Base-by-base conservation (phyloP, 2,329 filamentous ascomycete genomes). In the Apiospora malaysiana region DNA sequence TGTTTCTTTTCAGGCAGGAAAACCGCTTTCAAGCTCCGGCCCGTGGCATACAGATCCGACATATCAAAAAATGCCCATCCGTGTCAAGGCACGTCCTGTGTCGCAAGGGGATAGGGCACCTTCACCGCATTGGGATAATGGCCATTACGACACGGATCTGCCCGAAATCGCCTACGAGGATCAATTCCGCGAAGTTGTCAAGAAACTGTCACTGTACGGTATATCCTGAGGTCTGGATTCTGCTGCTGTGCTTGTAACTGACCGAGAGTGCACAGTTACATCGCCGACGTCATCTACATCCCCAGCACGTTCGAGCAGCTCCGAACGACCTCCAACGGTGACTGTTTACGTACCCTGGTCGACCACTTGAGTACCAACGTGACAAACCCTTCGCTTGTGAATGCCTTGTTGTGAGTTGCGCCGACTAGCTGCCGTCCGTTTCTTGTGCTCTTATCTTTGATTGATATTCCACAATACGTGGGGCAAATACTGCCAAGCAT, bases 231-330 rank as follows among this genome's bases (percentile, higher is more conserved):
- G 5, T n/a, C 14, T 18, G 25, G 16, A 32, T 21, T 0, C 25
- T 23, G 37, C 7, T 40, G 37, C 2, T 46, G 40, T 46, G 18
- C n/a, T 27, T 27, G 14, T n/a, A 37, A 56, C 47, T 56, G 45
- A 56, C 67, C 51, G 10, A 12, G 76, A 71, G 4, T 46, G 46
- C 75, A n/a, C 65, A 92, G 90, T 69, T 92, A 88, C 78, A 87
- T 93, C 72, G 83, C 86, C 71, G 87, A 90, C 71, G 88, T 88
- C 27, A 85, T 94, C 70, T 85, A 87, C 68, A 82, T 90, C 65
- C 91, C 92, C 21, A 88, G 89, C 77, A 91, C 89, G 18, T 94
- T 94, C 81, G 92, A 94, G 77, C 92, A 94, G 79, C 84, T 94
- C 10, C 86, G 91, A 66, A 92, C 90, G 7, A 92, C 89, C 1